Evolutionary conservation across 179 eudicot species (phyloP).

Genomic region (Nepenthes alata): DNA sequence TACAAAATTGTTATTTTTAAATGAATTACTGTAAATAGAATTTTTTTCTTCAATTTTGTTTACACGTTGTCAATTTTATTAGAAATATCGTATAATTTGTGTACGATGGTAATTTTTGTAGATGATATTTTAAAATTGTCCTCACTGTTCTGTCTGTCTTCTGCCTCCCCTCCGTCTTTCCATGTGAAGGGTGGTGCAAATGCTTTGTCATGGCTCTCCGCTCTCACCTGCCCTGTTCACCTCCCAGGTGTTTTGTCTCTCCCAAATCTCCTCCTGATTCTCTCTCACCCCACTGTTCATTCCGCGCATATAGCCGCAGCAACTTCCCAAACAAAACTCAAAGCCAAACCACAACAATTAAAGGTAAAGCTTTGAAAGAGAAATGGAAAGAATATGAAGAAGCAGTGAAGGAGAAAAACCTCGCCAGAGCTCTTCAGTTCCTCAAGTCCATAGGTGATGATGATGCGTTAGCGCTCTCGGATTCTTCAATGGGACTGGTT

Average conservation of each 20-base stretch:
- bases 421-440: constrained; percentile 59
- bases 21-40: too few species aligned
- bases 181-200: too few species aligned
- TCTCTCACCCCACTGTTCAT: not conserved
- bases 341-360: constrained; percentile 6
- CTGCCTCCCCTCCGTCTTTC: too few species aligned
- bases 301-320: not conserved
- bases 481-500: constrained; percentile 15
- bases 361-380: constrained; percentile 43
- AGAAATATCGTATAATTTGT: too few species aligned
- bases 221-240: not conserved
- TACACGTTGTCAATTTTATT: too few species aligned
- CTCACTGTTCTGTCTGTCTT: too few species aligned
- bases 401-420: constrained; percentile 82
- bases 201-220: not conserved
- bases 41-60: too few species aligned
- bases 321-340: constrained; percentile 1
- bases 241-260: not conserved
- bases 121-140: too few species aligned
- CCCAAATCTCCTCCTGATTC: not conserved
- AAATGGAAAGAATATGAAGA: constrained; percentile 72
- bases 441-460: constrained; percentile 25
- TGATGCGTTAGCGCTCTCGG: constrained; percentile 11
- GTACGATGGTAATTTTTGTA: too few species aligned
- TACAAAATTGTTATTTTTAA: too few species aligned